phyloP scores from a whole-genome alignment of 1,284 basidiomycete species.

The Trichosporon sp. region DNA sequence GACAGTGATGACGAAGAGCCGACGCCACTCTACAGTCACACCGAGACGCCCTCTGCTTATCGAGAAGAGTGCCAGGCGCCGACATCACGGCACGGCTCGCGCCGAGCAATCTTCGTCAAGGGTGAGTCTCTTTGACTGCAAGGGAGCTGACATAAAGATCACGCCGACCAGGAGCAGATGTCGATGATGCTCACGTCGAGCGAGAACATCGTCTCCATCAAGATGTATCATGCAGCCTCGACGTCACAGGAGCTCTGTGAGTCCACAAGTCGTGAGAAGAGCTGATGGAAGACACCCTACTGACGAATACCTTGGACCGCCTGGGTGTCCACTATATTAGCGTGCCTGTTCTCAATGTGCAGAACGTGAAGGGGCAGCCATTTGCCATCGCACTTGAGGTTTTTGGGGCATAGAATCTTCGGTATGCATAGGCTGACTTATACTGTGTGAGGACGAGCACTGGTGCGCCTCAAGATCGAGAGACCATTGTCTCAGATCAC shows the following conservation, averaged over 20 bases:
- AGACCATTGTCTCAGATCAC: background rate
- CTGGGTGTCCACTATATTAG: background rate
- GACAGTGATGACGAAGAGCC: constrained; percentile 23
- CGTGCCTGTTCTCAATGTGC: background rate
- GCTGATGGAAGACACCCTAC: background rate
- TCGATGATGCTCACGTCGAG: background rate
- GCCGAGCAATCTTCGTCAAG: background rate
- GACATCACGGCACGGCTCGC: background rate
- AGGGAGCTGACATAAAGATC: background rate
- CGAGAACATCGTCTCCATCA: background rate
- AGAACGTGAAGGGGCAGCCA: background rate
- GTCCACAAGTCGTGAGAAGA: background rate
- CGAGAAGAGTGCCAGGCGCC: background rate
- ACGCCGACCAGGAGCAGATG: background rate
- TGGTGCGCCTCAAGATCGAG: background rate
- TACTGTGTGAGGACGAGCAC: too few species aligned
- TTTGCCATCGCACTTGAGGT: constrained; percentile 13
- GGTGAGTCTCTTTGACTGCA: background rate
- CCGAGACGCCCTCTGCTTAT: background rate
- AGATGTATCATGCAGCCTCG: background rate
- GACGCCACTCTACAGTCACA: background rate
- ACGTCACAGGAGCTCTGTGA: background rate
- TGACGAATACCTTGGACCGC: background rate
- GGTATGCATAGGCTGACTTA: background rate
- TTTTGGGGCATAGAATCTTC: constrained; percentile 3